Conservation (phyloP, 2,329 filamentous ascomycete genomes). For the Neonectria magnoliae region DNA sequence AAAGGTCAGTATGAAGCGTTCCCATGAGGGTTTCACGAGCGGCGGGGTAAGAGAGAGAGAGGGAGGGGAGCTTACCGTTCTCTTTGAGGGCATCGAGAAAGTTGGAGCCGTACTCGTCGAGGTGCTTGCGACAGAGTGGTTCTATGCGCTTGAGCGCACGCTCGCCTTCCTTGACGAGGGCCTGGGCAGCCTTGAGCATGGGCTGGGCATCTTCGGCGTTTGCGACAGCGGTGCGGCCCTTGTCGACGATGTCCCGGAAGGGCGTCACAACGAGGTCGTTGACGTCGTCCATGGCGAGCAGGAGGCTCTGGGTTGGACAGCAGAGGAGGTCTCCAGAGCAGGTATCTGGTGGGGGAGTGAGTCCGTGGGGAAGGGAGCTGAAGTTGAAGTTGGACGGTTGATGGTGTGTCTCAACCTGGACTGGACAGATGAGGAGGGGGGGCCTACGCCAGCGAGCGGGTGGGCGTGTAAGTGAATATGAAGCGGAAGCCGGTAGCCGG, state of each 20-base stretch:
- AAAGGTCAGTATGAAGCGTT: constrained; percentile 27
- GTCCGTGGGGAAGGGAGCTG: background rate
- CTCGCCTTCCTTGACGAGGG: constrained; percentile 59
- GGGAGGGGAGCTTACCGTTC: constrained; percentile 55
- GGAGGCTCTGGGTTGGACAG: constrained; percentile 10
- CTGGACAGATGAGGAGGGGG: constrained; percentile 8
- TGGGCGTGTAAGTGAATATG: constrained; percentile 44
- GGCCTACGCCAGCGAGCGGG: constrained; percentile 3
- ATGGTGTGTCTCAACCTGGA: background rate
- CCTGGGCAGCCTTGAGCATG: constrained; percentile 62
- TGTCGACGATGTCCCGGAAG: constrained; percentile 63
- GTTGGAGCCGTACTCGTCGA: constrained; percentile 59
- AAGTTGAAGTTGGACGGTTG: background rate
- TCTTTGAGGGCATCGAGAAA: constrained; percentile 64
- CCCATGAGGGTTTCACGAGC: background rate
- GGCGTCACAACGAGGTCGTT: constrained; percentile 59
- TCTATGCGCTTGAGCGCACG: constrained; percentile 61
- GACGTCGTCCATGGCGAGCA: constrained; percentile 52
- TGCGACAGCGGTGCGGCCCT: constrained; percentile 57
- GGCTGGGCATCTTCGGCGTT: constrained; percentile 57
- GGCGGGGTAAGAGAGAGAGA: constrained; percentile 1
- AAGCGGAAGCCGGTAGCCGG: constrained; percentile 24
- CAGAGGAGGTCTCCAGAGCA: background rate
- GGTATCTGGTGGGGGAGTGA: background rate
- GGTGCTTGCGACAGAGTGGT: constrained; percentile 59